These are phyloP conservation scores for Solanum ossicruentum DNA, from an alignment of 257 asterid genomes.

Conservation along the genomic window DNA sequence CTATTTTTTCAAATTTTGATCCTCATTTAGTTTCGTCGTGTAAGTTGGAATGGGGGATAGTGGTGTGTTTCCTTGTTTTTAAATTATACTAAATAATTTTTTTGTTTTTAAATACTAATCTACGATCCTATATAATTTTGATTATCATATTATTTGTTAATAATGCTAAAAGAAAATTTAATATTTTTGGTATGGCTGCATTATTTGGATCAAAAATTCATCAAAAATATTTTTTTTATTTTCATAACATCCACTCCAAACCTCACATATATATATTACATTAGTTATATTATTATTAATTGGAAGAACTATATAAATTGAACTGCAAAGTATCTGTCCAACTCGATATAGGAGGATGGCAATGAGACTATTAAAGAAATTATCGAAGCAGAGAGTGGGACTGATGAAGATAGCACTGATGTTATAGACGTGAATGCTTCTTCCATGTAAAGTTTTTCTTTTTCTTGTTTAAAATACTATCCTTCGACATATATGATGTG, in stretches of 20 bases:
- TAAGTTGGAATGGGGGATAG: no score
- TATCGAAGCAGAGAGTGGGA: conserved; percentile 20
- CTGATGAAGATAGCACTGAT: conserved; percentile 5
- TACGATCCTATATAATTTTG: neutral
- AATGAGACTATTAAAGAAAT: conserved; percentile 22
- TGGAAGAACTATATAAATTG: no score
- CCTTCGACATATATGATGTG: neutral
- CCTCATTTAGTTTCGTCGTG: no score
- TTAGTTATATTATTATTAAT: neutral
- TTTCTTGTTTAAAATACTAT: neutral
- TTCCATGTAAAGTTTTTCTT: no score
- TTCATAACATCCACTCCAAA: neutral
- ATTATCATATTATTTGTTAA: neutral
- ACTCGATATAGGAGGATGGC: conserved; percentile 10
- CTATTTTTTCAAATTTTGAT: no score
- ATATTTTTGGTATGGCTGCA: neutral
- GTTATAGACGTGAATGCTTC: no score
- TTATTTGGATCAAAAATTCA: fast-evolving
- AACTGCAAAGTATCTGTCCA: no score
- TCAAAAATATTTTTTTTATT: neutral
- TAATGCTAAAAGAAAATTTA: neutral
- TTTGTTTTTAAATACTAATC: no score
- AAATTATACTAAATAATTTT: no score
- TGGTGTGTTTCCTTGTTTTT: no score
- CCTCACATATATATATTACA: neutral